phyloP scores from a whole-genome alignment of 352 stramenopile species.

The Pythium monospermum region DNA sequence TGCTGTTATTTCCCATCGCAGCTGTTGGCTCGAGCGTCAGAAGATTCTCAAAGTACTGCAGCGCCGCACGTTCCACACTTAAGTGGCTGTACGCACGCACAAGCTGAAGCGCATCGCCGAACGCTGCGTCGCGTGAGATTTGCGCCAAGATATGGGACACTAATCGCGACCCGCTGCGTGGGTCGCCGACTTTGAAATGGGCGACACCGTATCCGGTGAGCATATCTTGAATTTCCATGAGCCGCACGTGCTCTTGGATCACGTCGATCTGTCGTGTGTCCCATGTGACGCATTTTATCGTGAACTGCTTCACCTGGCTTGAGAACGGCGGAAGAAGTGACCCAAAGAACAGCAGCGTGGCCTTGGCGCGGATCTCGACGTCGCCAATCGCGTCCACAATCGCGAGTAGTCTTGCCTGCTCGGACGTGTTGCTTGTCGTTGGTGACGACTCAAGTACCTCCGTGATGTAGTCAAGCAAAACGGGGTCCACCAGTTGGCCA shows the following conservation, averaged over 20 bases:
- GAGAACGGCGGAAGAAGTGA: constrained; percentile 58
- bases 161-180: constrained; percentile 39
- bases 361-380: constrained; percentile 18
- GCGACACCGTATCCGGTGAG: constrained; percentile 51
- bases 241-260: constrained; percentile 54
- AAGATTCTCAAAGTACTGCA: constrained; percentile 64
- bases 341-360: constrained; percentile 21
- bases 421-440: constrained; percentile 10
- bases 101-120: constrained; percentile 53
- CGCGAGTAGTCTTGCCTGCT: constrained; percentile 21
- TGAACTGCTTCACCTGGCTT: constrained; percentile 38
- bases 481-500: constrained; percentile 28
- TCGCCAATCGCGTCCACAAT: constrained; percentile 23
- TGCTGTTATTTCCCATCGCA: no score
- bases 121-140: constrained; percentile 33
- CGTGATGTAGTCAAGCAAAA: constrained; percentile 30
- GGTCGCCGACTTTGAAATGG: constrained; percentile 48
- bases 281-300: constrained; percentile 29
- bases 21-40: constrained; percentile 33
- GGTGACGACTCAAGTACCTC: constrained; percentile 18
- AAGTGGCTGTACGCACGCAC: constrained; percentile 58
- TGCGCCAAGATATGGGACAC: constrained; percentile 59
- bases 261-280: constrained; percentile 39
- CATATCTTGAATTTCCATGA: constrained; percentile 82
- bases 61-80: constrained; percentile 38